Evolutionary conservation across 2,329 filamentous ascomycete genomes (phyloP).

Genomic region (Torrubiella hemipterigena): DNA sequence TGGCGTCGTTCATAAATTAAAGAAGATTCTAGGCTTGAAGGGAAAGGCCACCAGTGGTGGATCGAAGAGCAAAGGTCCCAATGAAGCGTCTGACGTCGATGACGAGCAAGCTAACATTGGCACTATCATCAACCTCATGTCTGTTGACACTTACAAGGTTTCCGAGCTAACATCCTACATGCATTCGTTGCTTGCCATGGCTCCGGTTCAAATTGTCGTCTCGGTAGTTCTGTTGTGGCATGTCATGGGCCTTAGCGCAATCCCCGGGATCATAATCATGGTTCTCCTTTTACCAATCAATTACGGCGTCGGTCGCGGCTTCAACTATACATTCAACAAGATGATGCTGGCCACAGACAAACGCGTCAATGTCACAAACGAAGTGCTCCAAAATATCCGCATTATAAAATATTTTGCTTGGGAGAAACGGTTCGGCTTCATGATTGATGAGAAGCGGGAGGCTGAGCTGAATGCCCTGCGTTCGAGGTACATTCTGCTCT

Average conservation of each 20-base stretch:
- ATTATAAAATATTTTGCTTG: constrained; percentile 99
- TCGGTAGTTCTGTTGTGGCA: constrained; percentile 74
- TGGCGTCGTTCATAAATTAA: constrained; percentile 12
- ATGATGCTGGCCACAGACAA: constrained; percentile 92
- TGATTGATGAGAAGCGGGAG: constrained; percentile 79
- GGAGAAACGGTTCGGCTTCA: constrained; percentile 80
- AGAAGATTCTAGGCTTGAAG: constrained; percentile 34
- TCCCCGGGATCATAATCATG: constrained; percentile 89
- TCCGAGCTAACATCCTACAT: constrained; percentile 89
- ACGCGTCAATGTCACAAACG: constrained; percentile 90
- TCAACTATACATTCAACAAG: constrained; percentile 73
- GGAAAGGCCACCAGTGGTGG: constrained; percentile 28
- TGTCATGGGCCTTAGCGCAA: constrained; percentile 83
- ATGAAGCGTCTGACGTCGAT: constrained; percentile 20
- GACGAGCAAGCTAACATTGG: constrained; percentile 77
- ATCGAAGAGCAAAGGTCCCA: no score
- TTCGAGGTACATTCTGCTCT: constrained; percentile 77
- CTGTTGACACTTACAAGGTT: constrained; percentile 97
- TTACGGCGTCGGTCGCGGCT: constrained; percentile 74
- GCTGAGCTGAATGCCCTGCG: constrained; percentile 69
- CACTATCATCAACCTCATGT: constrained; percentile 98
- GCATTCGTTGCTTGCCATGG: constrained; percentile 83
- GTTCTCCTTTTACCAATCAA: constrained; percentile 79
- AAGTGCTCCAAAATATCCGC: constrained; percentile 91
- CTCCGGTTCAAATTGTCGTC: constrained; percentile 76